These are phyloP conservation scores for Globisporangium yorkense DNA, from an alignment of 352 stramenopile genomes.

Conservation along the genomic window DNA sequence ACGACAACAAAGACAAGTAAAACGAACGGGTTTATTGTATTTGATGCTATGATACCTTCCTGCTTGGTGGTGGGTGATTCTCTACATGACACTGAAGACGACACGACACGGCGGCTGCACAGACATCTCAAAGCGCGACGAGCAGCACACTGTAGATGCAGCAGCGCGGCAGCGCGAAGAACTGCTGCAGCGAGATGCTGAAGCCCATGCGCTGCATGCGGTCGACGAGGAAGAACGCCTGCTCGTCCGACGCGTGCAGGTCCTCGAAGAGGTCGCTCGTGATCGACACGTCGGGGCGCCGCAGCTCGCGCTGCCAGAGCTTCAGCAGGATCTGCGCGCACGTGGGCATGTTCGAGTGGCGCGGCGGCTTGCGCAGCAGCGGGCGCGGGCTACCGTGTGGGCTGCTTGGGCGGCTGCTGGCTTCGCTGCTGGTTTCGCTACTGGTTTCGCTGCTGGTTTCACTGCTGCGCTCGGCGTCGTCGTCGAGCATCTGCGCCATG, in stretches of 20 bases:
- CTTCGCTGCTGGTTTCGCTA: conserved; percentile 2
- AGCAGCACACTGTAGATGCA: conserved; percentile 70
- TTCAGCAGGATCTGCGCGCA: conserved; percentile 61
- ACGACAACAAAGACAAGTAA: neutral
- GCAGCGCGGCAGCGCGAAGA: conserved; percentile 57
- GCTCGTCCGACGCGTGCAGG: conserved; percentile 10
- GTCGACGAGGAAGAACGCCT: conserved; percentile 11
- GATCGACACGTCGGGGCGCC: conserved; percentile 39
- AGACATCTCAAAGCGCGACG: conserved; percentile 31
- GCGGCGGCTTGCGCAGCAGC: conserved; percentile 48
- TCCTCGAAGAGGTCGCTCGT: conserved; percentile 12
- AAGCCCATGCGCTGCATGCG: conserved; percentile 59
- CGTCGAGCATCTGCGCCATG: conserved; percentile 44
- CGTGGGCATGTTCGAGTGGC: conserved; percentile 57
- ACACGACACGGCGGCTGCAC: neutral
- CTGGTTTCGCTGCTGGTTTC: conserved; percentile 5
- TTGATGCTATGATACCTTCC: conserved; percentile 5
- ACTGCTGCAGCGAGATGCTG: conserved; percentile 52
- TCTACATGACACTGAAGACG: neutral
- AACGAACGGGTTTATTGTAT: neutral
- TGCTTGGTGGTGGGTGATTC: too few species aligned
- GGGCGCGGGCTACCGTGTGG: conserved; percentile 11
- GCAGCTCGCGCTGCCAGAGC: conserved; percentile 59
- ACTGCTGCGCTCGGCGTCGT: conserved; percentile 27
- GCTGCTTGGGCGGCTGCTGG: neutral